Conservation (phyloP, 306 rosid species). For the Trifolium pratense region DNA sequence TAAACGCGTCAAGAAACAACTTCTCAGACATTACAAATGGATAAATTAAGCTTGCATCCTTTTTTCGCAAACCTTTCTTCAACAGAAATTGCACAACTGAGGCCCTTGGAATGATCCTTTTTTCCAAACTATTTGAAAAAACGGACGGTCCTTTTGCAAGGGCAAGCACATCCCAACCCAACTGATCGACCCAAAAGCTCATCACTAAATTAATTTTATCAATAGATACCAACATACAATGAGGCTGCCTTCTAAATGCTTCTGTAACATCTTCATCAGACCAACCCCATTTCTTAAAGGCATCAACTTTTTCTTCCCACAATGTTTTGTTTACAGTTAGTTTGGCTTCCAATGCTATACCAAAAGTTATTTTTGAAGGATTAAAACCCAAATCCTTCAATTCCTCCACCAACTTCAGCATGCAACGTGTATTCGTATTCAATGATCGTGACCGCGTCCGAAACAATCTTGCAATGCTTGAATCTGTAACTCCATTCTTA, state of each 20-base stretch:
- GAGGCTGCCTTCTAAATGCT: slow-evolving; percentile 47
- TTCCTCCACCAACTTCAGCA: not conserved
- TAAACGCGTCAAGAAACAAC: not conserved
- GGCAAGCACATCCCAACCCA: slow-evolving; percentile 38
- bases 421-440: too few species aligned
- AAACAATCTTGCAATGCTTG: not conserved
- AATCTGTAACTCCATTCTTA: not conserved
- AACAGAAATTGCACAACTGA: slow-evolving; percentile 33
- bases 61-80: slow-evolving; percentile 43
- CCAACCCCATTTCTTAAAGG: slow-evolving; percentile 59
- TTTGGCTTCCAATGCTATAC: slow-evolving; percentile 27
- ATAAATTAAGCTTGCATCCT: slow-evolving; percentile 3
- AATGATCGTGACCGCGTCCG: not conserved
- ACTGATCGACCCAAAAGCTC: slow-evolving; percentile 51
- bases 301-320: slow-evolving; percentile 46
- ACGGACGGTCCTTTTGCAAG: not conserved
- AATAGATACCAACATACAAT: slow-evolving; percentile 39
- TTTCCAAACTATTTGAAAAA: slow-evolving; percentile 45
- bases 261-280: slow-evolving; percentile 43
- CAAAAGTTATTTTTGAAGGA: slow-evolving; percentile 4
- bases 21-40: not conserved
- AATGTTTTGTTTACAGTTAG: slow-evolving; percentile 28
- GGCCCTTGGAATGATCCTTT: slow-evolving; percentile 53
- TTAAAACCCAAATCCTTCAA: not conserved
- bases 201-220: slow-evolving; percentile 43